These are phyloP conservation scores for Phtheirospermum japonicum DNA, from an alignment of 257 asterid species.

Conservation along the genomic window DNA sequence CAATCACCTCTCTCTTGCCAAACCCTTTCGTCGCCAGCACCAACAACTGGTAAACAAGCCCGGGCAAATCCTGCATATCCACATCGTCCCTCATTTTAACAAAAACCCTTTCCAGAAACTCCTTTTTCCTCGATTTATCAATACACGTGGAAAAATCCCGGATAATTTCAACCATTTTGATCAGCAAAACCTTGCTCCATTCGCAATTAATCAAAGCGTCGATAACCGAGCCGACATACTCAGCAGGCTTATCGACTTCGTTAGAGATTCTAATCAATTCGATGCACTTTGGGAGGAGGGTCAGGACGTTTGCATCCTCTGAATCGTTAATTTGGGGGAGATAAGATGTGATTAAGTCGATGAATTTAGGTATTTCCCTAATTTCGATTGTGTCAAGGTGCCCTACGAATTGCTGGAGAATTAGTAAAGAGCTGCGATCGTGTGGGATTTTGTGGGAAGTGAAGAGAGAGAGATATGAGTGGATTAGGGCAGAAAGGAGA, in stretches of 20 bases:
- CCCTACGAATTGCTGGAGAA: constrained; percentile 54
- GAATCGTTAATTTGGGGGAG: constrained; percentile 42
- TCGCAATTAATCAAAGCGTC: constrained; percentile 43
- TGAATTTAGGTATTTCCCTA: constrained; percentile 33
- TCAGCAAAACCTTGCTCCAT: constrained; percentile 66
- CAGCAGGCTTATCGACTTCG: constrained; percentile 50
- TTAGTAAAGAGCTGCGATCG: constrained; percentile 47
- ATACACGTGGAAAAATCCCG: constrained; percentile 50
- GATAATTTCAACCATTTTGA: constrained; percentile 66
- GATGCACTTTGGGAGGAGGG: constrained; percentile 62
- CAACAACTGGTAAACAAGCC: constrained; percentile 74
- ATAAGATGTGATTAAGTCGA: constrained; percentile 44
- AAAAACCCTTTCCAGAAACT: constrained; percentile 57
- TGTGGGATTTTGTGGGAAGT: constrained; percentile 57
- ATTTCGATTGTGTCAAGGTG: constrained; percentile 49
- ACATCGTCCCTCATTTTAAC: constrained; percentile 53
- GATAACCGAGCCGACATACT: constrained; percentile 47
- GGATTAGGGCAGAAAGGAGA: constrained; percentile 51
- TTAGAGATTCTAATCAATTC: constrained; percentile 50
- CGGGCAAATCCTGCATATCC: constrained; percentile 81
- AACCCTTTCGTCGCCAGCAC: constrained; percentile 77
- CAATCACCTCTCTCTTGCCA: constrained; percentile 71
- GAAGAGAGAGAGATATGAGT: constrained; percentile 54
- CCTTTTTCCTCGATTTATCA: constrained; percentile 52
- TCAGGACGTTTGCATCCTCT: constrained; percentile 60